Conservation (phyloP, 495 filamentous ascomycete species). For the Penicillium nucicola region DNA sequence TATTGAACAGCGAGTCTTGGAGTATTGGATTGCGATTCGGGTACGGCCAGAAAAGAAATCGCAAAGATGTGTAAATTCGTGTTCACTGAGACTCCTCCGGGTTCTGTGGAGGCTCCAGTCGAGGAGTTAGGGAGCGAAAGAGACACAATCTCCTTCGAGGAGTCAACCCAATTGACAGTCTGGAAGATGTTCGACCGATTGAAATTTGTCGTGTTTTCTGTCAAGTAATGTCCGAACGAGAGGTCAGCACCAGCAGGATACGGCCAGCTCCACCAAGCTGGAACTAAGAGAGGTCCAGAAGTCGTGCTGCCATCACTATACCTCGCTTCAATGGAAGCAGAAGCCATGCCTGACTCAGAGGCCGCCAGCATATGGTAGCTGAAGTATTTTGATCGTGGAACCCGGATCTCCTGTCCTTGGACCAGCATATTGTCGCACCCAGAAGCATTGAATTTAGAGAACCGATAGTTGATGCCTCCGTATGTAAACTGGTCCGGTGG, state of each 20-base stretch:
- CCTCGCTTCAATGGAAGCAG: constrained; percentile 43
- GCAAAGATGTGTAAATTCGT: constrained; percentile 26
- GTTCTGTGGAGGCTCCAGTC: constrained; percentile 13
- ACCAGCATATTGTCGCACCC: constrained; percentile 44
- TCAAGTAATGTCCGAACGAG: constrained; percentile 47
- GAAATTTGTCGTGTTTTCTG: constrained; percentile 40
- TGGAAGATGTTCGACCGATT: constrained; percentile 54
- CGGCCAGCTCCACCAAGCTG: constrained; percentile 47
- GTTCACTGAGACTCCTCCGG: constrained; percentile 16
- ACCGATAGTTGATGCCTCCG: constrained; percentile 42
- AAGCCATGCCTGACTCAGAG: constrained; percentile 39
- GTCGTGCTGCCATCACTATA: constrained; percentile 43
- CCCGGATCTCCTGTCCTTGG: constrained; percentile 37
- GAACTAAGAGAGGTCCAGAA: constrained; percentile 38
- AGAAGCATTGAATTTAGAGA: constrained; percentile 43
- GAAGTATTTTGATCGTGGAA: constrained; percentile 35
- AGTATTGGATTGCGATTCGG: background rate
- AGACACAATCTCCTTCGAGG: constrained; percentile 39
- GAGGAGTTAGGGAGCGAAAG: constrained; percentile 36
- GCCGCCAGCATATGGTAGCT: constrained; percentile 48
- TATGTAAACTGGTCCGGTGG: constrained; percentile 38
- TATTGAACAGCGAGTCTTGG: constrained; percentile 40
- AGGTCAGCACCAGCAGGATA: constrained; percentile 49
- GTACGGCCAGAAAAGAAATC: constrained; percentile 14
- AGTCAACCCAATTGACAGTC: constrained; percentile 43